Evolutionary conservation across 2,329 filamentous ascomycete genomes (phyloP).

Genomic region (Beauveria medogensis): DNA sequence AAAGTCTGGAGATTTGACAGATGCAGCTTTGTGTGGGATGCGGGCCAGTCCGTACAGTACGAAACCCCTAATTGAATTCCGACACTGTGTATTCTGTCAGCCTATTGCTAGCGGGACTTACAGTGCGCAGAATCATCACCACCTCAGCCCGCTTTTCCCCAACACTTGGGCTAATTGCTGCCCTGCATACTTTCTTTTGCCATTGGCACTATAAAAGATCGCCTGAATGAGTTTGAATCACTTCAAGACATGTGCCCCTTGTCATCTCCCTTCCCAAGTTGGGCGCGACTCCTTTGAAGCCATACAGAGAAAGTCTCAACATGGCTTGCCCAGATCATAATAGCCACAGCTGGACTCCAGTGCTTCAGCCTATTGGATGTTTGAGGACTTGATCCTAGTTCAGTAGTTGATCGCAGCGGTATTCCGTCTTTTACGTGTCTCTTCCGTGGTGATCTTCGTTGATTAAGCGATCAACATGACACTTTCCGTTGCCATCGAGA

Average conservation of each 20-base stretch:
- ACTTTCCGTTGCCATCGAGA: too few species aligned
- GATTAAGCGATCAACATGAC: too few species aligned
- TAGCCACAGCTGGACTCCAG: neutral
- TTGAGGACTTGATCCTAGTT: too few species aligned
- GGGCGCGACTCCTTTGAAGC: neutral
- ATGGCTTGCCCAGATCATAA: neutral
- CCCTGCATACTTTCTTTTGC: slow-evolving; percentile 10
- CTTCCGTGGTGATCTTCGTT: too few species aligned
- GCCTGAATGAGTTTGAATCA: neutral
- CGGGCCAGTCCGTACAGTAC: slow-evolving; percentile 7
- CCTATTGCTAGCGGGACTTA: neutral
- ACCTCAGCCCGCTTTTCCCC: neutral
- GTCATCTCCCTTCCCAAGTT: neutral
- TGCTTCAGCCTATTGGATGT: too few species aligned
- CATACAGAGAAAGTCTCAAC: neutral
- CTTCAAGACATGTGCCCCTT: slow-evolving; percentile 6
- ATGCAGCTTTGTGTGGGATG: slow-evolving; percentile 6
- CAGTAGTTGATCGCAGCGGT: too few species aligned
- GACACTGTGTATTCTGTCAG: neutral
- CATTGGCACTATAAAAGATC: neutral
- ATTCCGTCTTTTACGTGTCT: too few species aligned
- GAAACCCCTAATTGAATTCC: neutral
- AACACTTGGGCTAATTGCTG: neutral
- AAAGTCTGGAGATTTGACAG: slow-evolving; percentile 4
- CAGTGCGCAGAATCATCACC: slow-evolving; percentile 4